These are phyloP conservation scores for Naganishia vaughanmartiniae DNA, from an alignment of 768 basidiomycete species.

Conservation along the genomic window DNA sequence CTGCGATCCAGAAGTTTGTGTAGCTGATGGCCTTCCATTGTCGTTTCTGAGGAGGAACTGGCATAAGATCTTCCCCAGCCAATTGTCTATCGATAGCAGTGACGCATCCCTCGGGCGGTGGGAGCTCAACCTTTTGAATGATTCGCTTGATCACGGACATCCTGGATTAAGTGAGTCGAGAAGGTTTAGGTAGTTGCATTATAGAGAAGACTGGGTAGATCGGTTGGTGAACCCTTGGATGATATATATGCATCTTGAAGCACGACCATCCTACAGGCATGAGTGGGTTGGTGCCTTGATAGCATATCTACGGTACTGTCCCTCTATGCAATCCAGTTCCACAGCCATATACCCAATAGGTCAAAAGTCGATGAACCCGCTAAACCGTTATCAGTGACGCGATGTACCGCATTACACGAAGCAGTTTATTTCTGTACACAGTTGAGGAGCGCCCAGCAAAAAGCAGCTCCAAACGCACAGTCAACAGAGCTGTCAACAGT, in stretches of 20 bases:
- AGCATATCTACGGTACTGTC: not conserved
- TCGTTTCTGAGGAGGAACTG: constrained; percentile 64
- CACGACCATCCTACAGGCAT: not conserved
- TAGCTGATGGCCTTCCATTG: constrained; percentile 69
- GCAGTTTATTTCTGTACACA: no score
- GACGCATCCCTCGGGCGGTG: constrained; percentile 19
- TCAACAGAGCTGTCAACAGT: not conserved
- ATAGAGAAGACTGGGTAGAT: not conserved
- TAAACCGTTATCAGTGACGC: not conserved
- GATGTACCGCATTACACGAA: not conserved
- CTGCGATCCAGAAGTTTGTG: constrained; percentile 59
- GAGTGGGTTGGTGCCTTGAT: not conserved
- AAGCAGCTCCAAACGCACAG: no score
- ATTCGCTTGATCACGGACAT: constrained; percentile 15
- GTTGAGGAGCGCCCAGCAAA: no score
- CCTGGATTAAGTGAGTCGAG: not conserved
- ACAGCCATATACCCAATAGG: not conserved
- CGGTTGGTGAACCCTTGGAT: no score
- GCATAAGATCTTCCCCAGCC: constrained; percentile 66
- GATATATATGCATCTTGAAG: not conserved
- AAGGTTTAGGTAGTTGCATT: not conserved
- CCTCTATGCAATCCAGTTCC: not conserved
- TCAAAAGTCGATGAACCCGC: not conserved
- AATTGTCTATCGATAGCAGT: constrained; percentile 45
- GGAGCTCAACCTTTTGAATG: constrained; percentile 21